These are phyloP conservation scores for Schizosaccharomyces pombe DNA, from an alignment of 805 yeast species.

Conservation along the genomic window DNA sequence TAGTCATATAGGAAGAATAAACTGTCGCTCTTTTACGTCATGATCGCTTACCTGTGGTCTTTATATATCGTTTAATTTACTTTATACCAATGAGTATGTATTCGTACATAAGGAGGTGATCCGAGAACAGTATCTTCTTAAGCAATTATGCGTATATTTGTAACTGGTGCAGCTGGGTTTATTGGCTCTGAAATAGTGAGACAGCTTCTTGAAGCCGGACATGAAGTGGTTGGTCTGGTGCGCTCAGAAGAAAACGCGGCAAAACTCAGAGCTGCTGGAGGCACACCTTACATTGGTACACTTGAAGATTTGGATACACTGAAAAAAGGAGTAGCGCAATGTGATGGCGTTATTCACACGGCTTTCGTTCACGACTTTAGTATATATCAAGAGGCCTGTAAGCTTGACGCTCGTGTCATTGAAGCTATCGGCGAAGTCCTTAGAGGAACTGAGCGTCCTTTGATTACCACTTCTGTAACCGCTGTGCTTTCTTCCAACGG, in stretches of 20 bases:
- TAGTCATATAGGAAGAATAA: too few species aligned
- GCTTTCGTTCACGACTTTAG: conserved; percentile 18
- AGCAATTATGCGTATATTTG: conserved; percentile 5
- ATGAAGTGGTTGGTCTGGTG: conserved; percentile 6
- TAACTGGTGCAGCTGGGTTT: conserved; percentile 6
- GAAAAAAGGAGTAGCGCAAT: conserved; percentile 13
- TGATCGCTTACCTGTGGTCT: too few species aligned
- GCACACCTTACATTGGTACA: conserved; percentile 15
- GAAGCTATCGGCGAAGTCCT: conserved; percentile 14
- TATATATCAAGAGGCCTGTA: conserved; percentile 9
- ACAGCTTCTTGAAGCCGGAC: conserved; percentile 5
- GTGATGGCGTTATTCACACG: conserved; percentile 20
- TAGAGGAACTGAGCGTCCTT: conserved; percentile 15
- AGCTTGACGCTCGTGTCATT: conserved; percentile 14
- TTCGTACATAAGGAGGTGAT: background rate
- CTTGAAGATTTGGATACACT: conserved; percentile 15
- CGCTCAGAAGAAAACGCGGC: conserved; percentile 5
- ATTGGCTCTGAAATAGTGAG: conserved; percentile 5
- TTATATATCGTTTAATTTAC: too few species aligned
- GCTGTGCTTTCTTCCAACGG: conserved; percentile 7
- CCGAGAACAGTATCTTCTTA: background rate
- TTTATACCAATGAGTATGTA: too few species aligned
- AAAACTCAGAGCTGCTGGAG: conserved; percentile 10
- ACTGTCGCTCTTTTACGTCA: too few species aligned
- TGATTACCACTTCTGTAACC: conserved; percentile 14